Evolutionary conservation across 352 stramenopile genomes (phyloP).

Genomic region (Globisporangium irregulare): DNA sequence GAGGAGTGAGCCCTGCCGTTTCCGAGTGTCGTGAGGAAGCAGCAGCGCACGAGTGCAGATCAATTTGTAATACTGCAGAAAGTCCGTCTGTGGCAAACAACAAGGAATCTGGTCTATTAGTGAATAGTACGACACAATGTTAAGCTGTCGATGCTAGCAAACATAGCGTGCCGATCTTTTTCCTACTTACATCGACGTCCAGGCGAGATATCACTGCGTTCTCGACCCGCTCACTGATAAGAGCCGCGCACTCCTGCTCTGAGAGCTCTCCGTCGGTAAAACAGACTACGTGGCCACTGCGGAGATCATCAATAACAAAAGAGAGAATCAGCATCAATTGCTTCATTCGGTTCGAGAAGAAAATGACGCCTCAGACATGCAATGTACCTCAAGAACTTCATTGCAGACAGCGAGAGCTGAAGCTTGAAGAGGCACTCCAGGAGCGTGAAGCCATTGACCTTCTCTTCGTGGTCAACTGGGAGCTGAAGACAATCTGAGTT

Average conservation of each 20-base stretch:
- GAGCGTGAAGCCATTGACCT: conserved; percentile 39
- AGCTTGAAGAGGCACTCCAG: conserved; percentile 48
- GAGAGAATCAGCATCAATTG: background rate
- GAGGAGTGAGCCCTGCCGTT: conserved; percentile 24
- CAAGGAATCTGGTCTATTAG: background rate
- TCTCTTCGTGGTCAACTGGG: conserved; percentile 27
- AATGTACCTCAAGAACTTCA: conserved; percentile 10
- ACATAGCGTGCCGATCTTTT: background rate
- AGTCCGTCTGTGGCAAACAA: conserved; percentile 24
- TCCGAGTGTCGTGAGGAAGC: conserved; percentile 41
- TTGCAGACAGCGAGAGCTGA: conserved; percentile 31
- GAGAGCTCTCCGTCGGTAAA: conserved; percentile 17
- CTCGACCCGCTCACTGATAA: conserved; percentile 31
- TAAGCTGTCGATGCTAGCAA: background rate
- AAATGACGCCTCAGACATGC: background rate
- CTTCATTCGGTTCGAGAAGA: background rate
- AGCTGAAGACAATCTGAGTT: conserved; percentile 26
- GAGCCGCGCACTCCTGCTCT: conserved; percentile 25
- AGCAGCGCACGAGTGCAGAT: conserved; percentile 56
- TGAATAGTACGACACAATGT: background rate
- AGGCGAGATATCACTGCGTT: conserved; percentile 19
- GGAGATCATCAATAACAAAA: conserved; percentile 6
- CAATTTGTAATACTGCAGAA: conserved; percentile 55
- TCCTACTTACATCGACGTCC: conserved; percentile 24
- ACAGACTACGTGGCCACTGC: conserved; percentile 8